These are phyloP conservation scores for Apium graveolens DNA, from an alignment of 129 eudicot species.

Conservation along the genomic window DNA sequence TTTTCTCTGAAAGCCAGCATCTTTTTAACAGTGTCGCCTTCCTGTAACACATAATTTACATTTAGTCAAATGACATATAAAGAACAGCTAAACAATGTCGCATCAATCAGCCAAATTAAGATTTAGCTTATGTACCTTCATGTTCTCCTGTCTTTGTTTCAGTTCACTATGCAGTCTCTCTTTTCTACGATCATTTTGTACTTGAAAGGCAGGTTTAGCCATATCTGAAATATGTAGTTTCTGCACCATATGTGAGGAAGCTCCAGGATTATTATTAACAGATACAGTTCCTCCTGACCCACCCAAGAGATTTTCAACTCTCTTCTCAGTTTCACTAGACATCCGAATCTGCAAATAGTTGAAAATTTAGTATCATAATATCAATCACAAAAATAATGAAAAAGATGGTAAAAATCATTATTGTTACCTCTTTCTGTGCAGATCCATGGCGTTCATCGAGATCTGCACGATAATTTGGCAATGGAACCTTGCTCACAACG, in stretches of 20 bases:
- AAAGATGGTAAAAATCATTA: not conserved
- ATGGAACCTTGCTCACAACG: constrained; percentile 85
- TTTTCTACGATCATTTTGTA: constrained; percentile 30
- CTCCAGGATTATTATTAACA: constrained; percentile 20
- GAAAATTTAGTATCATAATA: not conserved
- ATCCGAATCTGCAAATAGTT: constrained; percentile 50
- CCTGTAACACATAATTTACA: constrained; percentile 28
- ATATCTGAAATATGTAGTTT: constrained; percentile 23
- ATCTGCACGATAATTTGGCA: constrained; percentile 89
- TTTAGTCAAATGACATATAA: not conserved
- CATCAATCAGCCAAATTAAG: not conserved
- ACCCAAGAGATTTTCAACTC: constrained; percentile 63
- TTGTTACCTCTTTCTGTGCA: constrained; percentile 71
- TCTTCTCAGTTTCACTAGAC: constrained; percentile 80
- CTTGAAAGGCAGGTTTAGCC: constrained; percentile 14
- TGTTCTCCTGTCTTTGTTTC: constrained; percentile 64
- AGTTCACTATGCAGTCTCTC: constrained; percentile 53
- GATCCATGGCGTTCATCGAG: constrained; percentile 93
- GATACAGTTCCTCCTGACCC: constrained; percentile 37
- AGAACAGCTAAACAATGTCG: not conserved
- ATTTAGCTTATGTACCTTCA: constrained; percentile 41
- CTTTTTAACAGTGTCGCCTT: constrained; percentile 41
- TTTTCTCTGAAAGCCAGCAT: constrained; percentile 73
- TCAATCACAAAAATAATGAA: not conserved
- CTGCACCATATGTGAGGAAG: constrained; percentile 39